These are phyloP conservation scores for Pelargonium nanum DNA, from an alignment of 345 rosid species.

Conservation along the genomic window DNA sequence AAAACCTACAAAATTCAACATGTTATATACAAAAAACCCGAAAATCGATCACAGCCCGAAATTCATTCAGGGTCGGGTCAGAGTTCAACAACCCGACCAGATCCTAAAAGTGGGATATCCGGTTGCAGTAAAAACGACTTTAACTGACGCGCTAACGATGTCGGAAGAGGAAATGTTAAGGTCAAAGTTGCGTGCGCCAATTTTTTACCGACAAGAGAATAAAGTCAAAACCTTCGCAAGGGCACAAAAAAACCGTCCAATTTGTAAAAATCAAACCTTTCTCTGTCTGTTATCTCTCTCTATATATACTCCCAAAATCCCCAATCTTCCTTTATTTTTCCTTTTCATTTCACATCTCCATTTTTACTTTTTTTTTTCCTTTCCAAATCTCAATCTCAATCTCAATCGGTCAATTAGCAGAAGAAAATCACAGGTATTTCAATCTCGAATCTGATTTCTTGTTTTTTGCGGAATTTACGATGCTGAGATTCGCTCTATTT, in stretches of 20 bases:
- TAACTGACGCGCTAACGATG: background rate
- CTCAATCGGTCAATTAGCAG: background rate
- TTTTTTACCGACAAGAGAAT: background rate
- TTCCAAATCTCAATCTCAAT: background rate
- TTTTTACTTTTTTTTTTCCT: no score
- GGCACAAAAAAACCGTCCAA: background rate
- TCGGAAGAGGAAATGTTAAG: background rate
- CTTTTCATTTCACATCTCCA: background rate
- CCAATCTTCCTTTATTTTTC: background rate
- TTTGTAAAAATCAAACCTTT: background rate
- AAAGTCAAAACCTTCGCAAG: background rate
- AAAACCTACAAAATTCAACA: no score
- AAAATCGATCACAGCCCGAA: no score
- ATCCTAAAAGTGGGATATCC: no score
- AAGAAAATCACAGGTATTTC: background rate
- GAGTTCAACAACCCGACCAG: no score
- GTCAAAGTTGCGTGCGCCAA: background rate
- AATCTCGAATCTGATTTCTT: background rate
- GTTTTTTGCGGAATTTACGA: background rate
- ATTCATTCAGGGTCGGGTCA: no score
- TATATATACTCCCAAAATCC: background rate
- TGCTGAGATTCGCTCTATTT: background rate
- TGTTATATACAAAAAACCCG: no score
- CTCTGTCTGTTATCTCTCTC: background rate
- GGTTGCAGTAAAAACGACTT: no score